A percentile compares a stretch with the other conserved stretches of the same genome.
Conservation (phyloP, 2,329 filamentous ascomycete genomes). For the Diaporthe batatas region DNA sequence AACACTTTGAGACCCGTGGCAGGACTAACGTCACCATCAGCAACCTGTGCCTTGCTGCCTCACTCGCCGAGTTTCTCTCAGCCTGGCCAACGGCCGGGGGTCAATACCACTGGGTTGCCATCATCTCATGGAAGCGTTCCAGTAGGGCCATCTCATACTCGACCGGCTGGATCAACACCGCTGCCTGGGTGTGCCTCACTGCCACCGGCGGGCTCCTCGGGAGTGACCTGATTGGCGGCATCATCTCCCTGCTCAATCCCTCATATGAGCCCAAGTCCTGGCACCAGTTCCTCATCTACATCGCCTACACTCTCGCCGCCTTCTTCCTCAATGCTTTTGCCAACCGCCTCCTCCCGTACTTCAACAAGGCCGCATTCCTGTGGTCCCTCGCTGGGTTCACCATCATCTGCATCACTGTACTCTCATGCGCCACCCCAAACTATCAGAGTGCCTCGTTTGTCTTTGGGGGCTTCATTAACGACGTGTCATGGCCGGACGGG, state of each 20-base stretch:
- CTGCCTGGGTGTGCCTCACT: constrained; percentile 78
- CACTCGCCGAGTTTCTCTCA: constrained; percentile 78
- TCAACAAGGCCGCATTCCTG: constrained; percentile 78
- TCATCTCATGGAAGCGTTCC: constrained; percentile 71
- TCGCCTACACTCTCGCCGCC: constrained; percentile 71
- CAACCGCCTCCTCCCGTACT: constrained; percentile 70
- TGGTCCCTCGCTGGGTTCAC: constrained; percentile 79
- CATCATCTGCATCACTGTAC: constrained; percentile 77
- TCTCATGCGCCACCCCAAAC: constrained; percentile 75
- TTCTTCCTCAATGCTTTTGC: constrained; percentile 76
- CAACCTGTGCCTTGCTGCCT: constrained; percentile 77
- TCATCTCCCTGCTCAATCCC: constrained; percentile 72
- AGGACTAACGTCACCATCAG: too few species aligned
- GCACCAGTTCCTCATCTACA: constrained; percentile 82
- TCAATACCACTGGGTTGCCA: constrained; percentile 80
- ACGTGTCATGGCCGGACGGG: constrained; percentile 77
- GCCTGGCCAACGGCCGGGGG: constrained; percentile 72
- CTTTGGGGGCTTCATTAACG: constrained; percentile 76
- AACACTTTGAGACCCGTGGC: too few species aligned
- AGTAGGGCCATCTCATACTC: constrained; percentile 75
- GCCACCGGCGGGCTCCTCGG: constrained; percentile 77
- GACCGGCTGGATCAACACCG: constrained; percentile 80
- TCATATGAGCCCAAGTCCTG: constrained; percentile 70
- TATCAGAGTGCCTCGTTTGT: constrained; percentile 76
- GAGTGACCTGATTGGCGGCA: constrained; percentile 74